Percentiles rank a stretch among this genome's conserved stretches.
phyloP scores from a whole-genome alignment of 345 rosid genomes.

The Eucalyptus curtisii region DNA sequence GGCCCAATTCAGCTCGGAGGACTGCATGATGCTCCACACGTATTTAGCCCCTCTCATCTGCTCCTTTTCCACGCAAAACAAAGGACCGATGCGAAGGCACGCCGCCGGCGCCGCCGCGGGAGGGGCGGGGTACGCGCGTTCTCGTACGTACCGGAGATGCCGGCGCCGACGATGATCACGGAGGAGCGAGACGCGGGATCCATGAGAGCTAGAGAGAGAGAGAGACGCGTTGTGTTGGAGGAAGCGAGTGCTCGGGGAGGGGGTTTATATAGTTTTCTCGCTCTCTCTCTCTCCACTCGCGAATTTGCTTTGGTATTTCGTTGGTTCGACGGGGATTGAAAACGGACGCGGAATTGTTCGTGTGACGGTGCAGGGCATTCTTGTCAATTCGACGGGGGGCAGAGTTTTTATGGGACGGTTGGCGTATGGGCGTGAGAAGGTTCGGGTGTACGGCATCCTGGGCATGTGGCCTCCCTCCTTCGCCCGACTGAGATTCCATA shows the following conservation, averaged over 20 bases:
- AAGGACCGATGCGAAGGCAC: too few relatives aligned
- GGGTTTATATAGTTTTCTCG: neutral
- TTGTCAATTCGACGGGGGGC: neutral
- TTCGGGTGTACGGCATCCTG: too few relatives aligned
- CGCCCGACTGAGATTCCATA: neutral
- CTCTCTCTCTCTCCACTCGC: neutral
- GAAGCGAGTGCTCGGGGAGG: neutral
- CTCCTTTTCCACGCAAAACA: neutral
- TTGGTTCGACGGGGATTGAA: neutral
- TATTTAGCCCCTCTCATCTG: neutral
- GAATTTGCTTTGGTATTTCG: neutral
- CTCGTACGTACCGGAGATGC: constrained; percentile 53
- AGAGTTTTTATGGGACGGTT: neutral
- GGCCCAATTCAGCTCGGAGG: constrained; percentile 40
- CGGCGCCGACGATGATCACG: constrained; percentile 91
- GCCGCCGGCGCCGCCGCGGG: neutral
- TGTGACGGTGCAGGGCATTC: neutral
- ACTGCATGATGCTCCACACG: constrained; percentile 64
- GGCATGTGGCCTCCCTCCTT: neutral
- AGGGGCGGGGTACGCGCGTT: neutral
- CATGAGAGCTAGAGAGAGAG: constrained; percentile 16
- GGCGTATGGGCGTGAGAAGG: neutral
- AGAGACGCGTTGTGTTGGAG: neutral
- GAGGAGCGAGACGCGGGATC: constrained; percentile 43
- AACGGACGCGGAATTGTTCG: neutral